phyloP scores from a whole-genome alignment of 106 monocot species.

The Dendrobium chrysotoxum region DNA sequence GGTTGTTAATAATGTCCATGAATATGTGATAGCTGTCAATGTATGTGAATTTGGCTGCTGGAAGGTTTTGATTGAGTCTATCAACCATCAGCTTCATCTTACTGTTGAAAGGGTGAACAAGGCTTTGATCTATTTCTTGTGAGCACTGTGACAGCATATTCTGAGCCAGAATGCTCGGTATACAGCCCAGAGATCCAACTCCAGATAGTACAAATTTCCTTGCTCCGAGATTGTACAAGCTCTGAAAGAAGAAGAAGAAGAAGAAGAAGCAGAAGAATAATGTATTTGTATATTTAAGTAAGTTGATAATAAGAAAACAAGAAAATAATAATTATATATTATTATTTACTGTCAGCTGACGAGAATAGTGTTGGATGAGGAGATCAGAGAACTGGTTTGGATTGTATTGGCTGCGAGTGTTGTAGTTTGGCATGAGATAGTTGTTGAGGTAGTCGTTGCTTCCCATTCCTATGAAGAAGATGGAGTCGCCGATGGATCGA shows the following conservation, averaged over 20 bases:
- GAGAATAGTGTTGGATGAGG: constrained; percentile 45
- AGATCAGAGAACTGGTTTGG: constrained; percentile 60
- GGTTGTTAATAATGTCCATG: constrained; percentile 46
- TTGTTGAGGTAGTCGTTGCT: constrained; percentile 98
- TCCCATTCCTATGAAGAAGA: constrained; percentile 84
- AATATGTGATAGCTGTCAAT: constrained; percentile 63
- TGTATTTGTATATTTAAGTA: too few species aligned
- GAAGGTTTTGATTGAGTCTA: constrained; percentile 60
- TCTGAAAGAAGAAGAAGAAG: constrained; percentile 16
- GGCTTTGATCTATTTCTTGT: constrained; percentile 42
- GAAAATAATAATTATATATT: too few species aligned
- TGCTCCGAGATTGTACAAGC: constrained; percentile 75
- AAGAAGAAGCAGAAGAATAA: too few species aligned
- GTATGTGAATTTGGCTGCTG: constrained; percentile 55
- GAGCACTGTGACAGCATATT: constrained; percentile 29
- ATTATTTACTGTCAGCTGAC: constrained; percentile 51
- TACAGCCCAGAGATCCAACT: constrained; percentile 66
- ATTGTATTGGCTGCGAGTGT: constrained; percentile 60
- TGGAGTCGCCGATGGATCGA: constrained; percentile 29
- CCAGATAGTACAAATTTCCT: constrained; percentile 56
- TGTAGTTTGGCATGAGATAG: constrained; percentile 81
- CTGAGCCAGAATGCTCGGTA: constrained; percentile 75
- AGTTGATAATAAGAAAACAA: too few species aligned
- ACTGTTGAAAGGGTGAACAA: constrained; percentile 68
- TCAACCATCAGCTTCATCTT: constrained; percentile 60